A percentile compares a stretch with the other conserved stretches of the same genome.
These are phyloP conservation scores for Candida rishiriensis DNA, from an alignment of 805 yeast genomes.

Conservation along the genomic window DNA sequence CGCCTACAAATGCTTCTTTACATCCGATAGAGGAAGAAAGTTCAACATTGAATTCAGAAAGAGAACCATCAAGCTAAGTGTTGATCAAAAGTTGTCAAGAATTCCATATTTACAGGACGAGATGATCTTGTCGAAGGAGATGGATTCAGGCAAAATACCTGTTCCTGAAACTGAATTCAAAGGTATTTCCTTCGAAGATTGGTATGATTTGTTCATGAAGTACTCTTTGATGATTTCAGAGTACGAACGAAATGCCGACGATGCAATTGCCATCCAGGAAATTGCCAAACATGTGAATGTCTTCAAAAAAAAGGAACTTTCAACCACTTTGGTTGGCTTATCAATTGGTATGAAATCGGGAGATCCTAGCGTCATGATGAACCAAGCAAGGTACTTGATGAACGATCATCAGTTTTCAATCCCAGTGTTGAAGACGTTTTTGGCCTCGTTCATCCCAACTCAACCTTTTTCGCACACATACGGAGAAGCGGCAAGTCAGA, in stretches of 20 bases:
- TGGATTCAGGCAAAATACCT: slow-evolving; percentile 19
- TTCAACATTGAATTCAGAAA: slow-evolving; percentile 68
- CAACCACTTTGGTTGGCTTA: slow-evolving; percentile 63
- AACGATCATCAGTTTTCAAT: slow-evolving; percentile 74
- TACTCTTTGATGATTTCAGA: slow-evolving; percentile 65
- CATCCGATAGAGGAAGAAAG: slow-evolving; percentile 64
- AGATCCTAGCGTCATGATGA: slow-evolving; percentile 52
- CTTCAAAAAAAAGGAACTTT: slow-evolving; percentile 57
- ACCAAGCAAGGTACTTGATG: slow-evolving; percentile 58
- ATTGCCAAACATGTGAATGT: slow-evolving; percentile 76
- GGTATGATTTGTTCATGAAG: slow-evolving; percentile 85
- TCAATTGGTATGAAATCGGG: slow-evolving; percentile 42
- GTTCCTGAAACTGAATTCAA: slow-evolving; percentile 59
- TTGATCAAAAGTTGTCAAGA: slow-evolving; percentile 71
- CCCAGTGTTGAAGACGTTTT: slow-evolving; percentile 58
- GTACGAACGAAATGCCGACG: slow-evolving; percentile 48
- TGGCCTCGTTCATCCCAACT: slow-evolving; percentile 42
- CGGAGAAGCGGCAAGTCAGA: slow-evolving; percentile 81
- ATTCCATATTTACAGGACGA: slow-evolving; percentile 63
- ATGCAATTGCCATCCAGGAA: slow-evolving; percentile 65
- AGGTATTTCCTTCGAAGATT: slow-evolving; percentile 69
- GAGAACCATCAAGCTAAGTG: slow-evolving; percentile 53
- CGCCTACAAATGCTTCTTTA: slow-evolving; percentile 72
- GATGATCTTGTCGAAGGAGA: slow-evolving; percentile 31
- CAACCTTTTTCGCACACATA: slow-evolving; percentile 30